phyloP scores from a whole-genome alignment of 2,329 filamentous ascomycete genomes.

The Nemania bipapillata region DNA sequence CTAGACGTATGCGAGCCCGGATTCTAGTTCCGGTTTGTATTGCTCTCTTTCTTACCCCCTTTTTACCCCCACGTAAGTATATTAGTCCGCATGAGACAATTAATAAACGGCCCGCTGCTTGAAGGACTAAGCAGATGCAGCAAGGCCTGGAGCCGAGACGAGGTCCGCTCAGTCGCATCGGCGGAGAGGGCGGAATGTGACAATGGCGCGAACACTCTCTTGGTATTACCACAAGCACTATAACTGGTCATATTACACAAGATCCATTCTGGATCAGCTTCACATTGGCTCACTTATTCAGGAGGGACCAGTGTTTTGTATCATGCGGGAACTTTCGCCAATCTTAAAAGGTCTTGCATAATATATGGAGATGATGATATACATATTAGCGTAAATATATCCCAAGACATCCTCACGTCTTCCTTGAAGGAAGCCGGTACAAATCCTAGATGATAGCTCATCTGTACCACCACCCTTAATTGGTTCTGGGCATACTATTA shows the following conservation, averaged over 20 bases:
- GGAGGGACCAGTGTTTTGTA: not conserved
- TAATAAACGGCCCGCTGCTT: constrained; percentile 18
- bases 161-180: constrained; percentile 5
- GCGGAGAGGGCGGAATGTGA: constrained; percentile 12
- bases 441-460: not conserved
- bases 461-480: not conserved
- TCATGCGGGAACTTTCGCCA: not conserved
- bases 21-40: constrained; percentile 2
- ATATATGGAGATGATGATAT: not conserved
- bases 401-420: not conserved
- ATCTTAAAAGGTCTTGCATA: not conserved
- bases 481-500: not conserved
- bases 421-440: constrained; percentile 4
- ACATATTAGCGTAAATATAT: not conserved
- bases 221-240: not conserved
- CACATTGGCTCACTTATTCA: not conserved
- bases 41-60: not conserved
- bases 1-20: constrained; percentile 3
- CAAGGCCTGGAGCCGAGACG: constrained; percentile 12
- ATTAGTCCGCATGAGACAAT: constrained; percentile 12
- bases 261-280: not conserved
- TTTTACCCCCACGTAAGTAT: constrained; percentile 18
- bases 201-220: constrained; percentile 8
- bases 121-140: not conserved
- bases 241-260: not conserved